Base-by-base conservation (phyloP, 2,329 filamentous ascomycete genomes). In the Amesomyces nigricolor region DNA sequence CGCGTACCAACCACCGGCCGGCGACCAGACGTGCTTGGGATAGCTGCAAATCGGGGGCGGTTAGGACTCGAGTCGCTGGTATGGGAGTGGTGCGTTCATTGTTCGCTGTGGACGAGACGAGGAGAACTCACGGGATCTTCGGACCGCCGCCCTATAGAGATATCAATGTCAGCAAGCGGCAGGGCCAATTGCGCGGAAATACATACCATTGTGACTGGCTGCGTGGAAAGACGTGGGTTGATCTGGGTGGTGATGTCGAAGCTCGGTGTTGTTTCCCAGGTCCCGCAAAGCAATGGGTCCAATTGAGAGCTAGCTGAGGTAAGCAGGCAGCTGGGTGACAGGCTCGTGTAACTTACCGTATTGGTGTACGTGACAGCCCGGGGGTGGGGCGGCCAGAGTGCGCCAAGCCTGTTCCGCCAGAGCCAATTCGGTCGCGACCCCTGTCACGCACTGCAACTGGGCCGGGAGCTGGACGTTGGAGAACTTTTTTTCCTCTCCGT, bases 1-100 rank as follows among this genome's bases (percentile, higher is more conserved):
- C 53, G 87, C 78, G 75, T 99, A 99, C 94, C 94, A 99, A 75
- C 94, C 94, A 81, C 94, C 94, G 63, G 92, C 80, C 60, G 94
- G 94, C 69, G 94, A 97, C 94, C 94, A 99, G 81, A 99, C 90
- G 80, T 99, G 92, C 81, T 96, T 96, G 73, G 91, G 91, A 76
- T 96, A 96, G 70, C 90, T 95, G 67, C 46, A n/a, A 11, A 35
- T 19, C 29, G 13, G 32, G 32, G 13, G 38, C 40, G 42, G 51
- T 48, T 17, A 35, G 37, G 43, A n/a, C 13, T 22, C 22, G 43
- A 40, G 58, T 40, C 13, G 53, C n/a, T 48, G 57, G 22, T 40
- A 11, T 4, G 19, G 22, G 2, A 30, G 22, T 48, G 40, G 39
- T 38, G 47, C 22, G 39, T 32, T 43, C 9, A 54, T 43, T 48